Base-by-base conservation (phyloP, 306 rosid species). In the Castanea mollissima region DNA sequence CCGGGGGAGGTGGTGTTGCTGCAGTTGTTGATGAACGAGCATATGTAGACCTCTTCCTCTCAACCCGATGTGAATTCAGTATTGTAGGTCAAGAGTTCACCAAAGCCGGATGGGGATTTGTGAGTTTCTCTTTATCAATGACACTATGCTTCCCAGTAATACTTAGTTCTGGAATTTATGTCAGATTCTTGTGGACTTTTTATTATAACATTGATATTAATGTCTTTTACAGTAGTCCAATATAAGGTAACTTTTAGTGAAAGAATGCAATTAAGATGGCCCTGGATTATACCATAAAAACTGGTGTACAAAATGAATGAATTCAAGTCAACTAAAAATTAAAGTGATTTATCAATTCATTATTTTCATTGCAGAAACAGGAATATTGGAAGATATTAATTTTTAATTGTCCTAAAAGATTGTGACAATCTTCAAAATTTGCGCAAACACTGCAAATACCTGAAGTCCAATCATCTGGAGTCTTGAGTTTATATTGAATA, bases 91-190 rank as follows among this genome's bases (percentile, higher is more conserved):
- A 85, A 84, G 94, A 93, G 80, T 96, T 96, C 90, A 93, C 99
- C 79, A 88, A 90, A 91, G 87, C 90, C 4, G 97, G 97, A 7
- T 96, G 97, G 98, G 99, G 99, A 86, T 95, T 91, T 89, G 99
- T 96, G 83, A 91, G 99, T 88, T 51, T 76, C 75, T 78, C 51
- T 71, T 74, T 71, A 52, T 78, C 54, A 44, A 20, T 34, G 20
- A 55, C 38, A 31, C 77, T 44, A 52, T 1, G 41, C 25, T 75
- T n/a, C n/a, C 41, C 75, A 65, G 65, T n/a, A 25, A 9, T 68
- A 4, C 81, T 65, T 72, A 29, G 4, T 49, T 71, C 58, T 38
- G 62, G 74, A 52, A 10, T 85, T 78, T 49, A 10, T 20, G 34
- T 16, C 57, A 35, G 2, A 41, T 52, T 16, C 5, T 29, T 35